phyloP scores from a whole-genome alignment of 1,139 yeast genomes.

The Suhomyces wounanorum region DNA sequence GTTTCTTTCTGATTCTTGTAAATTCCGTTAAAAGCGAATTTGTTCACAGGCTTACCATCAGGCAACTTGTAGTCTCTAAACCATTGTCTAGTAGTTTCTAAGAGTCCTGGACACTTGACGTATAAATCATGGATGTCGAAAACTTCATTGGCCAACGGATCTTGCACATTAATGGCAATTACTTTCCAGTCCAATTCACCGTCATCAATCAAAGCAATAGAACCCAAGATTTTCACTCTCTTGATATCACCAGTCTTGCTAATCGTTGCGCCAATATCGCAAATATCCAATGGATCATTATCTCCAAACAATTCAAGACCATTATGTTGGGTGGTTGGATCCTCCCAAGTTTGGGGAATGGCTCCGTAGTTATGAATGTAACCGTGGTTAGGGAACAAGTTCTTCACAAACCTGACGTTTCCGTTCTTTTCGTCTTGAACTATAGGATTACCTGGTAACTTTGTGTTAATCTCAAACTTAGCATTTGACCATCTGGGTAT shows the following conservation, averaged over 20 bases:
- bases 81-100: constrained; percentile 87
- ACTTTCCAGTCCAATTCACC: constrained; percentile 96
- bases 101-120: constrained; percentile 73
- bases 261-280: constrained; percentile 80
- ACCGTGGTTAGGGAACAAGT: constrained; percentile 89
- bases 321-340: constrained; percentile 67
- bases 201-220: constrained; percentile 85
- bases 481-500: constrained; percentile 93
- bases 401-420: constrained; percentile 77
- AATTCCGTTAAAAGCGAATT: constrained; percentile 82
- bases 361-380: constrained; percentile 94
- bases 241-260: constrained; percentile 74
- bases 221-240: constrained; percentile 82
- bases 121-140: constrained; percentile 78
- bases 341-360: constrained; percentile 96
- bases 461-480: constrained; percentile 79
- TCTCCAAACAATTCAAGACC: constrained; percentile 85
- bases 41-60: constrained; percentile 86
- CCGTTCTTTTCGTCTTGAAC: constrained; percentile 87
- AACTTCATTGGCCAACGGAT: constrained; percentile 72
- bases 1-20: constrained; percentile 77
- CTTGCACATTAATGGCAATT: constrained; percentile 71
- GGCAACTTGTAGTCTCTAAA: constrained; percentile 88
- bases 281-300: constrained; percentile 87
- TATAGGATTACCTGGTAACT: constrained; percentile 71